Base-by-base conservation (phyloP, 1,284 basidiomycete genomes). In the Ganoderma lucidum region DNA sequence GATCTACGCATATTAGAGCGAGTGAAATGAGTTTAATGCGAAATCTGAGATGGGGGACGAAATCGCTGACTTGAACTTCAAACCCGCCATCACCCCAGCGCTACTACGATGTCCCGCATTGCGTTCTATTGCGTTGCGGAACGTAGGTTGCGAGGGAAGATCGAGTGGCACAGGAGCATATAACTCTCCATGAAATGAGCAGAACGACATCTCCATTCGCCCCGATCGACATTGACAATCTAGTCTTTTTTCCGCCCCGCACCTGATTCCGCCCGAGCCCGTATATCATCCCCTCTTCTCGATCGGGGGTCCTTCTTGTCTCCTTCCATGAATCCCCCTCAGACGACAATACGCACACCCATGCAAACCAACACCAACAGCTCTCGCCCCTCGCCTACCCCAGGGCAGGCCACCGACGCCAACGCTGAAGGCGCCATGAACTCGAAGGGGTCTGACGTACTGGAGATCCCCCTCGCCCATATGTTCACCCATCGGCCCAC, bases 111-210 rank as follows among this genome's bases (percentile, higher is more conserved):
- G n/a, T 28, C 23, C 35, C 35, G 35, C 8, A 35, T 35, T 35
- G 35, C 35, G 35, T 35, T 35, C 4, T 35, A 35, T 35, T 35
- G 35, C 35, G 35, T 35, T 35, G 35, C 35, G 35, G 35, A 35
- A 30, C 28, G 15, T 9, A 32, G 3, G 30, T 15, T 55, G 53
- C 14, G 28, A 15, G 30, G 53, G 28, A 23, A 8, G 39, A 41
- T 45, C 53, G n/a, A 32, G 53, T 45, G 56, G 56, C 56, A 58
- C 56, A 58, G 19, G 56, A 19, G 56, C 56, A 37, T 58, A 58
- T 58, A 58, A 58, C 3, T 23, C 19, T 9, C 35, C 30, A 55
- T 5, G 51, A 19, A 28, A 28, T 12, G 23, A 23, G 32, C 32
- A 35, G 32, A 35, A 35, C 35, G 53, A 30, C 32, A 37, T 58